A percentile compares a stretch with the other conserved stretches of the same genome.
Conservation (phyloP, 371 early-diverging fungal species). For the Mortierella sp. region DNA sequence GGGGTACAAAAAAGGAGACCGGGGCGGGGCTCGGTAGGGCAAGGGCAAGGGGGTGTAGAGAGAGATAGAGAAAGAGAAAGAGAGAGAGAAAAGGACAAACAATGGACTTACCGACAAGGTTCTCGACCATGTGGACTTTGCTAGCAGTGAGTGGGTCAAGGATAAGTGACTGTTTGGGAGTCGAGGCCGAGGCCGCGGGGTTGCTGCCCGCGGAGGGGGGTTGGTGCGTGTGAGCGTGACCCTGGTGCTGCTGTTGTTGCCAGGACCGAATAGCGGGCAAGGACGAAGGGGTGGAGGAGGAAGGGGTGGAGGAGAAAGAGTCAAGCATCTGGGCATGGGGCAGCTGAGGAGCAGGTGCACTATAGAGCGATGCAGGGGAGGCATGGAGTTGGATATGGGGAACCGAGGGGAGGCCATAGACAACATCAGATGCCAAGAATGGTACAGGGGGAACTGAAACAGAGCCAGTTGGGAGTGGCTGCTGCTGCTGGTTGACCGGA, state of each 20-base stretch:
- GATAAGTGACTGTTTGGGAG: slow-evolving; percentile 44
- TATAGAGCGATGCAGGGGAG: slow-evolving; percentile 36
- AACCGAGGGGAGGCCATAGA: too few species aligned
- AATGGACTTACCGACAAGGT: slow-evolving; percentile 39
- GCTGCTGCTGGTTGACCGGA: slow-evolving; percentile 35
- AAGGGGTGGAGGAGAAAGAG: slow-evolving; percentile 40
- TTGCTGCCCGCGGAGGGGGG: slow-evolving; percentile 9
- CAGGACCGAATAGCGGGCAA: slow-evolving; percentile 35
- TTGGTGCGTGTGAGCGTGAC: not conserved
- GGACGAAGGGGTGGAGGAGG: slow-evolving; percentile 33
- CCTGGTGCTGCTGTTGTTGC: slow-evolving; percentile 18
- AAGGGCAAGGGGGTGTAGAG: not conserved
- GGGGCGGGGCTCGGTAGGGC: too few species aligned
- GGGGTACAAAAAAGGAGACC: too few species aligned
- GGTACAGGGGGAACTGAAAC: slow-evolving; percentile 6
- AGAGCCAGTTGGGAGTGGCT: slow-evolving; percentile 14
- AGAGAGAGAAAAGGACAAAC: not conserved
- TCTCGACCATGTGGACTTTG: slow-evolving; percentile 45
- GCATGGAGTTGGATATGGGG: slow-evolving; percentile 12
- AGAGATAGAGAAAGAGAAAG: not conserved
- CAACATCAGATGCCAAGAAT: too few species aligned
- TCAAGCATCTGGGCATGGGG: slow-evolving; percentile 26
- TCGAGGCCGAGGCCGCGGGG: slow-evolving; percentile 10
- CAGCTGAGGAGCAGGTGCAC: slow-evolving; percentile 31
- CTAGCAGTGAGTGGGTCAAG: slow-evolving; percentile 42